Percentiles rank a stretch among this genome's conserved stretches.
These are phyloP conservation scores for Picea sitchensis DNA, from an alignment of 75 land plant species.

Conservation along the genomic window DNA sequence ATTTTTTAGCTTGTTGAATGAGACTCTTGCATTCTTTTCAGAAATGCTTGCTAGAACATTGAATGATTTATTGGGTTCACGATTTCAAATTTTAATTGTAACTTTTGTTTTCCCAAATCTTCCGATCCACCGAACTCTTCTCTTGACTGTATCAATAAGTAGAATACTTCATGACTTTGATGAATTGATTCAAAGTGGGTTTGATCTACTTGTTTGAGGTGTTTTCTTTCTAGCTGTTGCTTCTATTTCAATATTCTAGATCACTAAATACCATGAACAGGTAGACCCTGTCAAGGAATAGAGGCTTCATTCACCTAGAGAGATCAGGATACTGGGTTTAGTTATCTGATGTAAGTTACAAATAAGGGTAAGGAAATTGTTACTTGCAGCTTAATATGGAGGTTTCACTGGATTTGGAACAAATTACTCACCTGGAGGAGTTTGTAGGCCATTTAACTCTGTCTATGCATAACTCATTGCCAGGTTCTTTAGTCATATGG, in stretches of 20 bases:
- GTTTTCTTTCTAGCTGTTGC: not conserved
- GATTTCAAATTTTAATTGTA: not conserved
- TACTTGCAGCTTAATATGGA: slow-evolving; percentile 80
- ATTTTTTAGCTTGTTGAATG: not conserved
- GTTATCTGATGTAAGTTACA: not conserved
- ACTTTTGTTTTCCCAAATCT: not conserved
- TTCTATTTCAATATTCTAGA: not conserved
- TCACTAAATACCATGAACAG: not conserved
- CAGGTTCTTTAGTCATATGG: slow-evolving; percentile 83
- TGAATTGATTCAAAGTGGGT: not conserved
- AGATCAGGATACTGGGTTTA: not conserved
- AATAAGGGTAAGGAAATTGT: not conserved
- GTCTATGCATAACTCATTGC: slow-evolving; percentile 54
- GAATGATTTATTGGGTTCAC: not conserved
- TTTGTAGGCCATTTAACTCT: slow-evolving; percentile 60
- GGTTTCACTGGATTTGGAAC: slow-evolving; percentile 35
- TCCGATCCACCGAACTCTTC: not conserved
- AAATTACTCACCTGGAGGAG: slow-evolving; percentile 53
- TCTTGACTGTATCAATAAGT: not conserved
- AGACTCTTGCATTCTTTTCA: not conserved
- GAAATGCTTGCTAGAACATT: not conserved
- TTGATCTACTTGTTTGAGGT: not conserved
- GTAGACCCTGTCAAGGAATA: not conserved
- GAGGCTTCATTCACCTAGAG: not conserved
- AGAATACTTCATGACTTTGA: not conserved